phyloP scores from a whole-genome alignment of 306 rosid species.

The Acacia acuminata region DNA sequence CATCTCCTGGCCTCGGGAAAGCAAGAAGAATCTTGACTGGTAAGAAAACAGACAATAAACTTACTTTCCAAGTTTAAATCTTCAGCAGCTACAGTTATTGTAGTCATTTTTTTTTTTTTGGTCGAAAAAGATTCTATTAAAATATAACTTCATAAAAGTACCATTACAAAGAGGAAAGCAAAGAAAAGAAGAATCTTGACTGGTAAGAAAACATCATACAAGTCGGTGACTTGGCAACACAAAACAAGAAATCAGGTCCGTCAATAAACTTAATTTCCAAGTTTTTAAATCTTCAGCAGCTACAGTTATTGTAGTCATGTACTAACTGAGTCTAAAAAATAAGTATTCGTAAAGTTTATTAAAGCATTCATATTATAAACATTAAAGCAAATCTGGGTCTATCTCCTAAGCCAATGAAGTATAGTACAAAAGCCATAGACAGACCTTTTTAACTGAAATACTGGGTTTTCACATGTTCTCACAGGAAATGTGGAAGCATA shows the following conservation, averaged over 20 bases:
- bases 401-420: constrained; percentile 46
- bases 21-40: constrained; percentile 41
- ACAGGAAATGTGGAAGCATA: constrained; percentile 28
- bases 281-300: constrained; percentile 33
- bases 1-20: constrained; percentile 39
- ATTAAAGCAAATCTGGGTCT: not conserved
- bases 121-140: too few relatives aligned
- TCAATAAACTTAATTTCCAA: too few relatives aligned
- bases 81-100: constrained; percentile 18
- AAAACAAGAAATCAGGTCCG: too few relatives aligned
- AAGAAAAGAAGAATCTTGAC: too few relatives aligned
- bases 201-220: too few relatives aligned
- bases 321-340: not conserved
- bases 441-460: constrained; percentile 19
- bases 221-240: too few relatives aligned
- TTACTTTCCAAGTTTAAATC: constrained; percentile 28
- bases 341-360: not conserved
- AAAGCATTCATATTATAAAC: not conserved
- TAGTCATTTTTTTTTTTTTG: too few relatives aligned
- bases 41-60: constrained; percentile 22
- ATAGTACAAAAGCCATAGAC: constrained; percentile 4
- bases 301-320: not conserved
- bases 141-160: too few relatives aligned
- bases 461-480: constrained; percentile 40
- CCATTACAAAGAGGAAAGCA: too few relatives aligned